A percentile compares a stretch with the other conserved stretches of the same genome.
phyloP scores from a whole-genome alignment of 1,284 basidiomycete genomes.

The Inonotus obliquus region DNA sequence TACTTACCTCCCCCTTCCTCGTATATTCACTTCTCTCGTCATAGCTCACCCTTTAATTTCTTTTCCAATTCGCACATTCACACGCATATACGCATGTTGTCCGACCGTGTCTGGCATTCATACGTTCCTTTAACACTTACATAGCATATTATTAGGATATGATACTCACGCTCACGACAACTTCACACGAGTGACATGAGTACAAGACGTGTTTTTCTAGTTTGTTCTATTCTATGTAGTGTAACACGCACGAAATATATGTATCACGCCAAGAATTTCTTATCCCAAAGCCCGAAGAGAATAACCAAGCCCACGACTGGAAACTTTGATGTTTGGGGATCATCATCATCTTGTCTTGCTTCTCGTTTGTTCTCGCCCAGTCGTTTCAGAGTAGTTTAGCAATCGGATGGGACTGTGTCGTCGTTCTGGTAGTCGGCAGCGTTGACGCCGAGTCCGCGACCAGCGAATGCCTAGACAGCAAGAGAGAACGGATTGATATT shows the following conservation, averaged over 20 bases:
- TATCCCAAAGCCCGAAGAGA: too few species aligned
- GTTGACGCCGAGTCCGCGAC: constrained; percentile 44
- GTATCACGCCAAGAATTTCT: too few species aligned
- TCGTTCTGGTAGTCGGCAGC: constrained; percentile 38
- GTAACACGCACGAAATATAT: too few species aligned
- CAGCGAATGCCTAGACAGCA: constrained; percentile 37
- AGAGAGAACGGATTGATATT: background rate
- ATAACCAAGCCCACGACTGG: too few species aligned
- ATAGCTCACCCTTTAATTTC: background rate
- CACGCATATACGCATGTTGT: background rate
- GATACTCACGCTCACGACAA: too few species aligned
- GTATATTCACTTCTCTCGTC: background rate
- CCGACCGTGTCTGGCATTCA: background rate
- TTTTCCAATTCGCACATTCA: background rate
- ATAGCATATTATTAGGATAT: background rate
- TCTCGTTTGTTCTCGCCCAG: too few species aligned
- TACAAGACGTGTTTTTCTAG: too few species aligned
- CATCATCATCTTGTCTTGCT: too few species aligned
- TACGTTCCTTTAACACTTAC: background rate
- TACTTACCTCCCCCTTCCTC: background rate
- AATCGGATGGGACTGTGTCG: constrained; percentile 33
- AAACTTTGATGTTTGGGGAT: too few species aligned
- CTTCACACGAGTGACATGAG: too few species aligned
- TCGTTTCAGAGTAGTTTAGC: constrained; percentile 24
- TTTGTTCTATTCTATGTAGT: too few species aligned